Evolutionary conservation across 345 rosid species (phyloP).

Genomic region (Raphanus sativus): DNA sequence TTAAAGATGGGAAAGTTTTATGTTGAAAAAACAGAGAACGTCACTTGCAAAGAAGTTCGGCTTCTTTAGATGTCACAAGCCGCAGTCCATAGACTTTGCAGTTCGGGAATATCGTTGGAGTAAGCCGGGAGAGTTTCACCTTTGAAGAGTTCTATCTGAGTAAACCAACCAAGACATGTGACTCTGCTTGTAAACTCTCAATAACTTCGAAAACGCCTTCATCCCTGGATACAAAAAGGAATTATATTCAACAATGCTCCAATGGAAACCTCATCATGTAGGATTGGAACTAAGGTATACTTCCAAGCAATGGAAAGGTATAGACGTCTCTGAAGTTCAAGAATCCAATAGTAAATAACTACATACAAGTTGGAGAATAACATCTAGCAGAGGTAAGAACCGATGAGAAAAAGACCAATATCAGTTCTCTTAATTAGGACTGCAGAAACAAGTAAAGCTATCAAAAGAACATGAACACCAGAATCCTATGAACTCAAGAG

Average conservation of each 20-base stretch:
- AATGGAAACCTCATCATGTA: background rate
- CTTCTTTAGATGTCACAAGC: too few species aligned
- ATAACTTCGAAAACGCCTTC: constrained; percentile 69
- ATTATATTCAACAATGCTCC: background rate
- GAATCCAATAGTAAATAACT: constrained; percentile 36
- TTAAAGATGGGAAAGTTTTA: too few species aligned
- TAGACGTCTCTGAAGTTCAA: background rate
- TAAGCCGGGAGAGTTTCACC: constrained; percentile 40
- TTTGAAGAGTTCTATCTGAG: constrained; percentile 96
- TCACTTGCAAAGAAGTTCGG: too few species aligned
- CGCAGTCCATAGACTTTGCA: too few species aligned
- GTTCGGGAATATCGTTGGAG: too few species aligned
- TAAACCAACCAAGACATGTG: constrained; percentile 96
- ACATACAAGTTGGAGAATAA: background rate
- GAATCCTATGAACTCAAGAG: too few species aligned
- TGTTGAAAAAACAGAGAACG: too few species aligned
- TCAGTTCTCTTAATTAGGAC: background rate
- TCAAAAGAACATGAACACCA: too few species aligned
- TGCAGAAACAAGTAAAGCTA: background rate
- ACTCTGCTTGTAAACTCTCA: constrained; percentile 84
- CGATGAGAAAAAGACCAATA: background rate
- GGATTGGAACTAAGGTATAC: background rate
- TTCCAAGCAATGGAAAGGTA: background rate
- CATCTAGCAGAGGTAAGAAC: background rate
- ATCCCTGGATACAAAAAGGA: constrained; percentile 50